Conservation (phyloP, 805 yeast genomes). For the Saturnispora besseyi region DNA sequence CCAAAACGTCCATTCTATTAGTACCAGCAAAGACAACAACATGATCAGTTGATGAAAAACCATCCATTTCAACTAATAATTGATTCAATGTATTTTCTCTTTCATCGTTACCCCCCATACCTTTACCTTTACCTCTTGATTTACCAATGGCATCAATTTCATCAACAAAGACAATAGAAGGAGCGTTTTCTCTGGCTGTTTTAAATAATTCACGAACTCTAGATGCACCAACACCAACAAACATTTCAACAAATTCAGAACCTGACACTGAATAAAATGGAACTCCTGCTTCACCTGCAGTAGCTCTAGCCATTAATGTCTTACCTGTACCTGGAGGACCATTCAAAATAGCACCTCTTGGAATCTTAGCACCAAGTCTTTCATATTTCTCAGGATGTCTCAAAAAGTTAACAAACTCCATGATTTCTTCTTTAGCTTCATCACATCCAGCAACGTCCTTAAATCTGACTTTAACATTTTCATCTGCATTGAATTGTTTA, state of each 20-base stretch:
- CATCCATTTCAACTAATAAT: constrained; percentile 92
- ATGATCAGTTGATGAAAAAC: constrained; percentile 79
- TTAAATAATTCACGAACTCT: constrained; percentile 89
- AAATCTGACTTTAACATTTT: constrained; percentile 72
- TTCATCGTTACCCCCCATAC: constrained; percentile 84
- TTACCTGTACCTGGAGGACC: constrained; percentile 99
- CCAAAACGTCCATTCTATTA: constrained; percentile 84
- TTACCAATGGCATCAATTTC: constrained; percentile 96
- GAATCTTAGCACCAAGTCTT: constrained; percentile 85
- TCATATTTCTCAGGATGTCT: constrained; percentile 82
- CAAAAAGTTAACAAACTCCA: constrained; percentile 88
- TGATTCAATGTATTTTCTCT: constrained; percentile 90
- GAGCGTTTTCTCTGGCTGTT: constrained; percentile 84
- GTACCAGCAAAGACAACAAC: constrained; percentile 94
- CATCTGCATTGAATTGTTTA: constrained; percentile 72
- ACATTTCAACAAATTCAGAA: constrained; percentile 95
- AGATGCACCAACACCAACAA: constrained; percentile 93
- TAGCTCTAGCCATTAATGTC: constrained; percentile 84
- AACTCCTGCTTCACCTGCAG: constrained; percentile 95
- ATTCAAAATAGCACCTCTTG: constrained; percentile 87
- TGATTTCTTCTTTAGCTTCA: constrained; percentile 89
- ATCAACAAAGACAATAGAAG: constrained; percentile 84
- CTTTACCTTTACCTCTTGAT: constrained; percentile 61
- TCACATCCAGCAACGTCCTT: constrained; percentile 92
- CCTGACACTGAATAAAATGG: constrained; percentile 89